phyloP scores from a whole-genome alignment of 2,329 filamentous ascomycete species.

The Ascochyta fabae region DNA sequence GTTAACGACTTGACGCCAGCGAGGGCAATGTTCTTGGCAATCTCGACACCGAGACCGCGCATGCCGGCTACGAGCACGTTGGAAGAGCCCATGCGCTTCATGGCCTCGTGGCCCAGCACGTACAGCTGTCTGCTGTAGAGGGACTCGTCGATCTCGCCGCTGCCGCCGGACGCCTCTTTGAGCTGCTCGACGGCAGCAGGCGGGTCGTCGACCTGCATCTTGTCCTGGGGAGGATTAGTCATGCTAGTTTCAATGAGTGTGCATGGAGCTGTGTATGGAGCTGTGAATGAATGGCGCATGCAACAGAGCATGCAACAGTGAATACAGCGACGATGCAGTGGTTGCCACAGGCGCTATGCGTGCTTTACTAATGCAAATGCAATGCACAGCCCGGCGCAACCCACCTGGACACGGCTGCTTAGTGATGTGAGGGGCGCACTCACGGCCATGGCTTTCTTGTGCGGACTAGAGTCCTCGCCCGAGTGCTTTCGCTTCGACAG shows the following conservation, averaged over 20 bases:
- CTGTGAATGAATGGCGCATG: no score
- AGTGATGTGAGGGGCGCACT: constrained; percentile 24
- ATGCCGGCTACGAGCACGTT: constrained; percentile 92
- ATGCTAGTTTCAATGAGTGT: not conserved
- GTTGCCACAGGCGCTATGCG: constrained; percentile 15
- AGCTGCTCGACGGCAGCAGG: constrained; percentile 65
- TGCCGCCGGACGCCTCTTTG: constrained; percentile 53
- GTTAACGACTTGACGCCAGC: constrained; percentile 98
- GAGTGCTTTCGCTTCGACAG: constrained; percentile 52
- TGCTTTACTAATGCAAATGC: constrained; percentile 31
- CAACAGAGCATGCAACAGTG: no score
- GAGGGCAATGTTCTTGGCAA: constrained; percentile 97
- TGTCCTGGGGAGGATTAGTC: constrained; percentile 52
- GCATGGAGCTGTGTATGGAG: no score
- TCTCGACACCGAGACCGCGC: constrained; percentile 94
- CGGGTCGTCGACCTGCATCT: constrained; percentile 68
- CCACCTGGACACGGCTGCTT: constrained; percentile 1
- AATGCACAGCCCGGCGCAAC: no score
- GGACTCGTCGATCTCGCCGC: constrained; percentile 71
- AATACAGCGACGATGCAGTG: not conserved
- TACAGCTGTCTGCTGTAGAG: constrained; percentile 73
- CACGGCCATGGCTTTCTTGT: constrained; percentile 52
- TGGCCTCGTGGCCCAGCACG: constrained; percentile 79
- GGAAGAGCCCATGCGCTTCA: constrained; percentile 98
- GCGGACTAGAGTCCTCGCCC: constrained; percentile 48